Base-by-base conservation (phyloP, 2,329 filamentous ascomycete species). In the Sporothrix inflata region DNA sequence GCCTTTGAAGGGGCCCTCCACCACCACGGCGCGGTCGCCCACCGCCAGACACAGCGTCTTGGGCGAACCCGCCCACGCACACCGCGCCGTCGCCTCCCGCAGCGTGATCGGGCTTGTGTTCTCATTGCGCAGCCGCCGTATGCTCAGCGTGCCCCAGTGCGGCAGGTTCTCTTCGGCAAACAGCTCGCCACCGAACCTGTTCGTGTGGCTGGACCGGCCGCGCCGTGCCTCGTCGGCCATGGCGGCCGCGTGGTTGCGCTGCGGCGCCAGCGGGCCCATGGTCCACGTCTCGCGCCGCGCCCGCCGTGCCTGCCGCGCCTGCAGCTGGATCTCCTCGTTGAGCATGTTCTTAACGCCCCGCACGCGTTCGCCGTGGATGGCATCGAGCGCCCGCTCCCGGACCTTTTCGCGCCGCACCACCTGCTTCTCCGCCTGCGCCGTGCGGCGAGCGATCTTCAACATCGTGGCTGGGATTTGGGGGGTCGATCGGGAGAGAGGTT, bases 11-110 rank as follows among this genome's bases (percentile, higher is more conserved):
- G 86, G 87, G 9, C 95, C 94, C 74, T 91, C 89, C 70, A 94
- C 83, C 73, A 98, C 83, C 70, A 95, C 92, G 42, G 98, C 94
- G 73, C 96, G 88, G 81, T 98, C 96, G 7, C 90, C 90, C 4
- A 82, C 78, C 30, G 85, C 87, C 73, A 94, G 83, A 75, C 89
- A 91, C 74, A 92, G 84, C 80, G 86, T 86, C 76, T 84, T 83
- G 42, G 81, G 75, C 47, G 85, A 85, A 60, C 88, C 86, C n/a
- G 86, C 85, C 88, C 88, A 90, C 40, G 81, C 84, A 74, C 83
- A 84, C 53, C 86, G 81, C 75, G 82, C 80, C 71, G 82, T 79
- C 38, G 82, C 73, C 70, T 85, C 76, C 38, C 71, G 55, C 21
- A 16, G 16, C 57, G 69, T 75, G 81, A 78, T 40, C 2, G 71